Evolutionary conservation across 2,329 filamentous ascomycete genomes (phyloP).

Genomic region (Aurifilum marmelostoma): DNA sequence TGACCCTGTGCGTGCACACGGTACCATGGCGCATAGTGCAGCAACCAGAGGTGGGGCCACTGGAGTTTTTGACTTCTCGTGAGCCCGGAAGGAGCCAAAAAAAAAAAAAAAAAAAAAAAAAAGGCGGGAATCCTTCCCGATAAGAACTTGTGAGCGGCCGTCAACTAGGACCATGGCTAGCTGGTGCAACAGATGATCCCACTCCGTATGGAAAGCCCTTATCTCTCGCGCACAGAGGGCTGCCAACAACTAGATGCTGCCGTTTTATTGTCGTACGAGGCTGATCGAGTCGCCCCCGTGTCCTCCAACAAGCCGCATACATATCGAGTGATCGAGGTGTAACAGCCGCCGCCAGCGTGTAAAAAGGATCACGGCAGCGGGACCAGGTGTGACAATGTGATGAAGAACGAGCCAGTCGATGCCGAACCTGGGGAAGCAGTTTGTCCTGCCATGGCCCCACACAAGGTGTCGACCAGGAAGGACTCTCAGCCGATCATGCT

Average conservation of each 20-base stretch:
- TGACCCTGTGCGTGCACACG: background rate
- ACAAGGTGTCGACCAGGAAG: background rate
- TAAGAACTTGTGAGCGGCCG: background rate
- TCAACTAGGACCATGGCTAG: background rate
- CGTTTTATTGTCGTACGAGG: background rate
- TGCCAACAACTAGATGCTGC: background rate
- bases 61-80: background rate
- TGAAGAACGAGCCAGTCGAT: background rate
- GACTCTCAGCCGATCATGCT: conserved; percentile 2
- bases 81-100: background rate
- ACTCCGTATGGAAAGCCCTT: conserved; percentile 4
- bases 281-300: background rate
- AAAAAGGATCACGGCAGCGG: background rate
- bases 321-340: background rate
- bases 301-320: background rate
- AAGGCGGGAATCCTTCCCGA: conserved; percentile 5
- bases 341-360: background rate
- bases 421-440: background rate
- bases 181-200: background rate
- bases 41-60: too few relatives aligned
- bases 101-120: background rate
- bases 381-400: background rate
- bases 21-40: too few relatives aligned
- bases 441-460: background rate
- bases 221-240: background rate